Evolutionary conservation across 768 basidiomycete species (phyloP).

Genomic region (Russula lepida): DNA sequence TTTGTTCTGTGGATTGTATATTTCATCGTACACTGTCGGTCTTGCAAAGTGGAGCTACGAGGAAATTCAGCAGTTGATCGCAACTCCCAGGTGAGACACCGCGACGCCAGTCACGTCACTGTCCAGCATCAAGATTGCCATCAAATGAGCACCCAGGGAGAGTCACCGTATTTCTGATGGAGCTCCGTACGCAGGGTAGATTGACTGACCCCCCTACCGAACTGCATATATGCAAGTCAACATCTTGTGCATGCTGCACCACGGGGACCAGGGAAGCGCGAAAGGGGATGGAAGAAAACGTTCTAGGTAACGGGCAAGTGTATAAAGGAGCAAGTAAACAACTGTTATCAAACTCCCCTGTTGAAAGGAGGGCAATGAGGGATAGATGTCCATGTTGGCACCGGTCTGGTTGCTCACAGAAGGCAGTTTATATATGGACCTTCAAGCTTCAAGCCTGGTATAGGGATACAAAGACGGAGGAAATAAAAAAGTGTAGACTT

Average conservation of each 20-base stretch:
- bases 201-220: slow-evolving; percentile 1
- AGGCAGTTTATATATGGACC: background rate
- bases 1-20: slow-evolving; percentile 18
- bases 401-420: background rate
- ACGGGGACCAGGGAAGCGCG: slow-evolving; percentile 10
- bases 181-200: background rate
- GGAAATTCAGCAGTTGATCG: background rate
- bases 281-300: slow-evolving; percentile 10
- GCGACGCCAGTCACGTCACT: slow-evolving; percentile 9
- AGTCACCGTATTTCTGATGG: slow-evolving; percentile 5
- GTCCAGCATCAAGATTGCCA: background rate
- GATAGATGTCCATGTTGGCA: background rate
- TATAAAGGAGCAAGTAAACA: background rate
- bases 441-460: too few species aligned
- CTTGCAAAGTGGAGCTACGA: slow-evolving; percentile 8
- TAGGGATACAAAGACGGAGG: too few species aligned
- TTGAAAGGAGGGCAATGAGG: background rate
- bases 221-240: slow-evolving; percentile 14
- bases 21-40: slow-evolving; percentile 8
- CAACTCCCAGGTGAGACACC: background rate
- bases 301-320: background rate
- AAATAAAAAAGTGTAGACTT: too few species aligned
- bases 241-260: slow-evolving; percentile 4
- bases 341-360: background rate
- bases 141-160: background rate